phyloP scores from a whole-genome alignment of 2,329 filamentous ascomycete species.

The Mycosphaerelloides madeirae region DNA sequence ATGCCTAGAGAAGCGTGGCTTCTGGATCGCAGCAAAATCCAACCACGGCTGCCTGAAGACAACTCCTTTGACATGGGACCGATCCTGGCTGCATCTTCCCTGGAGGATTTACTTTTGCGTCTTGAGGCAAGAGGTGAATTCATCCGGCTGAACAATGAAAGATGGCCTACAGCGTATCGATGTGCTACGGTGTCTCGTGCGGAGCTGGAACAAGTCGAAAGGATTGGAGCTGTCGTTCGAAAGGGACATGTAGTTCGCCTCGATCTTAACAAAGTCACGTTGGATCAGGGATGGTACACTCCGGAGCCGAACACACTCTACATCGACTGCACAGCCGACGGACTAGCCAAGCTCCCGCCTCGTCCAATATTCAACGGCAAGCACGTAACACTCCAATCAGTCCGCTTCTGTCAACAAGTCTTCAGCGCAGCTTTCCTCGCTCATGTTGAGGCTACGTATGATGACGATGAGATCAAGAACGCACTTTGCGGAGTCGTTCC shows the following conservation, averaged over 20 bases:
- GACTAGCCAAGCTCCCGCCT: constrained; percentile 5
- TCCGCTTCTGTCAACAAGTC: constrained; percentile 19
- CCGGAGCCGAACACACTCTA: constrained; percentile 12
- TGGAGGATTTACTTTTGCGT: constrained; percentile 7
- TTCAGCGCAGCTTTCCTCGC: constrained; percentile 22
- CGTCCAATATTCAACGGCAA: constrained; percentile 12
- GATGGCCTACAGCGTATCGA: constrained; percentile 15
- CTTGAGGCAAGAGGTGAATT: constrained; percentile 7
- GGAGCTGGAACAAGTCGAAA: constrained; percentile 15
- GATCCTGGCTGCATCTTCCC: constrained; percentile 12
- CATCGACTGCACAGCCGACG: constrained; percentile 18
- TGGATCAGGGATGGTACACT: constrained; percentile 8
- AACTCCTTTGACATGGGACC: neutral
- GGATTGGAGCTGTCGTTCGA: constrained; percentile 12
- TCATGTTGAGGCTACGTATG: constrained; percentile 16
- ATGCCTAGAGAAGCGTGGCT: constrained; percentile 20
- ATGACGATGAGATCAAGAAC: constrained; percentile 11
- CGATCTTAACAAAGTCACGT: constrained; percentile 4
- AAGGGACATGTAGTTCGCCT: constrained; percentile 12
- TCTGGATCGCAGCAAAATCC: constrained; percentile 12
- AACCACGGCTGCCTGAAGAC: constrained; percentile 7
- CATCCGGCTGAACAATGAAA: constrained; percentile 5
- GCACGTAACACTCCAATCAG: constrained; percentile 15
- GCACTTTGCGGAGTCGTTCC: constrained; percentile 9
- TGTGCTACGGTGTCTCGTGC: constrained; percentile 16